phyloP scores from a whole-genome alignment of 306 rosid genomes.

The Medicago truncatula region MtrunA17r5.0-ANR NC_053048.1:39665501-39666000 shows the following conservation, averaged over 20 bases:
- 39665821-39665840: conserved; percentile 44
- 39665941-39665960: conserved; percentile 30
- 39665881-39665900: conserved; percentile 46
- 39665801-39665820: conserved; percentile 44
- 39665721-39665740: conserved; percentile 46
- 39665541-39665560: conserved; percentile 72
- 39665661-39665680: conserved; percentile 36
- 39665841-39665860: conserved; percentile 46
- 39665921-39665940: conserved; percentile 27
- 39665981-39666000: not conserved
- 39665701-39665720: conserved; percentile 40
- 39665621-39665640: conserved; percentile 48
- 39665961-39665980: conserved; percentile 11
- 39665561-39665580: conserved; percentile 98
- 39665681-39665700: conserved; percentile 38
- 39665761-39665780: conserved; percentile 52
- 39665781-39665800: conserved; percentile 52
- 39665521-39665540: conserved; percentile 97
- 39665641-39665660: conserved; percentile 41
- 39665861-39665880: conserved; percentile 36
- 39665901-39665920: conserved; percentile 47
- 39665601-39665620: conserved; percentile 84
- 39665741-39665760: conserved; percentile 40
- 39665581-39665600: conserved; percentile 99
- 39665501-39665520: conserved; percentile 82